Conservation (phyloP, 1,284 basidiomycete genomes). For the Rhodotorula mucilaginosa region DNA sequence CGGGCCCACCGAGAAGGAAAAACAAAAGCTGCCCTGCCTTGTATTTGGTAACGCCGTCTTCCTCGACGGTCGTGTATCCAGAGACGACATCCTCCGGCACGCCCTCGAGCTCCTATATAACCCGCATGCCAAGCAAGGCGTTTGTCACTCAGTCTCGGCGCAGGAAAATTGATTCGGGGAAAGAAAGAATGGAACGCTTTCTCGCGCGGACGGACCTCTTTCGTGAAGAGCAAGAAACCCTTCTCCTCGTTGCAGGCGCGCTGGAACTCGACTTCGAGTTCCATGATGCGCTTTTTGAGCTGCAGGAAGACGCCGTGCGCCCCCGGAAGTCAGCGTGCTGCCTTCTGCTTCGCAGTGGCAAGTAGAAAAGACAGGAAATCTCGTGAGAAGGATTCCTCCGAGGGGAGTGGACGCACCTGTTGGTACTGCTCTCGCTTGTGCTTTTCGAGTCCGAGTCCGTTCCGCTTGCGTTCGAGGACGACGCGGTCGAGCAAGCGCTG, state of each 20-base stretch:
- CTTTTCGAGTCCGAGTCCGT: conserved; percentile 68
- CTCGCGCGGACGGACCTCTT: conserved; percentile 50
- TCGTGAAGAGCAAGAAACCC: conserved; percentile 43
- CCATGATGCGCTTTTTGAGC: conserved; percentile 59
- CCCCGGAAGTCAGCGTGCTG: neutral
- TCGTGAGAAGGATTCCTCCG: too few species aligned
- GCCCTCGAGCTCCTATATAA: conserved; percentile 65
- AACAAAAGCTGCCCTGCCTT: conserved; percentile 6
- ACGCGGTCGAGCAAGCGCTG: conserved; percentile 70
- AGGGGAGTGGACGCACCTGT: conserved; percentile 45
- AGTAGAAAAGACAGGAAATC: neutral
- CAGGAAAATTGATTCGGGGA: conserved; percentile 54
- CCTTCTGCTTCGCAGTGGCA: too few species aligned
- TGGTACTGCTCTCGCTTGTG: conserved; percentile 61
- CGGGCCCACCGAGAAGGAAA: too few species aligned
- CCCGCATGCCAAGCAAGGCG: conserved; percentile 9
- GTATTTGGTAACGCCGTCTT: conserved; percentile 26
- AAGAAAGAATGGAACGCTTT: neutral
- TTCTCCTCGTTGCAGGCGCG: conserved; percentile 85
- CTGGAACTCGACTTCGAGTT: conserved; percentile 67
- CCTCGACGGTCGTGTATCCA: conserved; percentile 16
- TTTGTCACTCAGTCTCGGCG: conserved; percentile 14
- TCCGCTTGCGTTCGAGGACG: conserved; percentile 70
- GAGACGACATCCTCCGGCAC: conserved; percentile 65
- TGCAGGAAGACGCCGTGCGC: conserved; percentile 10